phyloP scores from a whole-genome alignment of 1,139 yeast species.

The Yamadazyma buinensis region DNA sequence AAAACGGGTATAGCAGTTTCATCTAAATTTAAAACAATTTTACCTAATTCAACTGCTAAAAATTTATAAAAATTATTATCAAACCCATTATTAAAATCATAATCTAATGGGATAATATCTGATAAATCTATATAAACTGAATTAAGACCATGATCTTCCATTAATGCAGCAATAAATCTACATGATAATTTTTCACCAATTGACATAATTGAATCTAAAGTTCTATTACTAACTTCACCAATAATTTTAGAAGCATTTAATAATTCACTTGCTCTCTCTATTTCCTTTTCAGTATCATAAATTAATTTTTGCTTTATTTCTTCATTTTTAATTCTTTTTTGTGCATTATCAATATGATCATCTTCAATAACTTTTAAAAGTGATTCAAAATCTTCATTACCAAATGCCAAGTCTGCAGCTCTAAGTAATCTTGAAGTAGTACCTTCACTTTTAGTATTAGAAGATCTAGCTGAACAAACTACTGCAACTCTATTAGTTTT shows the following conservation, averaged over 20 bases:
- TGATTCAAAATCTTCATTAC: slow-evolving; percentile 47
- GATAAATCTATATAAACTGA: slow-evolving; percentile 81
- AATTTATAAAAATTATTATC: slow-evolving; percentile 67
- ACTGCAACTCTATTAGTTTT: slow-evolving; percentile 75
- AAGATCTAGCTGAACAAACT: slow-evolving; percentile 93
- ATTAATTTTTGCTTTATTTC: slow-evolving; percentile 48
- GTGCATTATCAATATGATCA: slow-evolving; percentile 81
- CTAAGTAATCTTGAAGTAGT: slow-evolving; percentile 80
- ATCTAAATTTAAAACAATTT: slow-evolving; percentile 45
- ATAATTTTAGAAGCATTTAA: slow-evolving; percentile 84
- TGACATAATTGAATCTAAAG: slow-evolving; percentile 86
- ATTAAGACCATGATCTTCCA: slow-evolving; percentile 74
- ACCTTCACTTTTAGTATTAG: slow-evolving; percentile 89
- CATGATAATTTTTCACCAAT: slow-evolving; percentile 93
- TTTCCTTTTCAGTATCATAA: slow-evolving; percentile 57
- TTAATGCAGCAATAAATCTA: slow-evolving; percentile 77
- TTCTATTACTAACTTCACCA: slow-evolving; percentile 87
- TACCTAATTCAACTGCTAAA: slow-evolving; percentile 59
- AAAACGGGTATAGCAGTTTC: slow-evolving; percentile 73
- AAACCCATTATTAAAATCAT: slow-evolving; percentile 50
- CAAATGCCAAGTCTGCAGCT: slow-evolving; percentile 76
- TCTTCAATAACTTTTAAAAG: slow-evolving; percentile 61
- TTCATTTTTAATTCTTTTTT: slow-evolving; percentile 41
- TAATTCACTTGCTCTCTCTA: slow-evolving; percentile 63
- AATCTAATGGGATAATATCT: slow-evolving; percentile 59